Conservation (phyloP, 2,329 filamentous ascomycete genomes). For the Biscogniauxia sp. region DNA sequence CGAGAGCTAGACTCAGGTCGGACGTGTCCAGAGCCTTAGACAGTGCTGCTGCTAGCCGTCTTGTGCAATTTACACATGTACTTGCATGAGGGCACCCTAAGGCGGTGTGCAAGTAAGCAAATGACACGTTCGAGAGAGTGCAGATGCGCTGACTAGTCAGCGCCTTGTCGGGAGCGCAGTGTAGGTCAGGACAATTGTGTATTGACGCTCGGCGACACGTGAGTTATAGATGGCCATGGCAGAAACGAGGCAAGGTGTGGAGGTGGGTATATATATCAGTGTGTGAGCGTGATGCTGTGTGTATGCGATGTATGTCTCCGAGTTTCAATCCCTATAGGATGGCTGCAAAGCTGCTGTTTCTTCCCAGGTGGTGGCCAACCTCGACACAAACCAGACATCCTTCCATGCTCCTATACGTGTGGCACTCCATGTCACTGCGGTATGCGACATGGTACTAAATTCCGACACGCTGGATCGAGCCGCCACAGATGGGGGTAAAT, state of each 20-base stretch:
- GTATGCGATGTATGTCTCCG: not conserved
- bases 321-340: not conserved
- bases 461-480: not conserved
- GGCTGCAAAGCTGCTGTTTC: not conserved
- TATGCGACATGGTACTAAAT: not conserved
- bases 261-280: not conserved
- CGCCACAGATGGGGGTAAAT: not conserved
- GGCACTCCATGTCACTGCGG: not conserved
- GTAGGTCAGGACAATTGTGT: not conserved
- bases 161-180: not conserved
- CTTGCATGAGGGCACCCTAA: not conserved
- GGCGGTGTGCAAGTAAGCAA: not conserved
- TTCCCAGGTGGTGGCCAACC: not conserved
- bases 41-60: not conserved
- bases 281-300: not conserved
- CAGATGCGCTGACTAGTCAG: not conserved
- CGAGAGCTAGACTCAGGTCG: not conserved
- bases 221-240: not conserved
- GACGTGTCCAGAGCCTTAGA: not conserved
- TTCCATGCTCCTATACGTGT: not conserved
- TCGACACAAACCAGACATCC: not conserved
- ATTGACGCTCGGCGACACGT: not conserved
- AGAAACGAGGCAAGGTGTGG: not conserved
- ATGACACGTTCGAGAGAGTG: not conserved
- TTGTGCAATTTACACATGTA: not conserved